Conservation (phyloP, 495 filamentous ascomycete species). For the Letharia lupina region DNA sequence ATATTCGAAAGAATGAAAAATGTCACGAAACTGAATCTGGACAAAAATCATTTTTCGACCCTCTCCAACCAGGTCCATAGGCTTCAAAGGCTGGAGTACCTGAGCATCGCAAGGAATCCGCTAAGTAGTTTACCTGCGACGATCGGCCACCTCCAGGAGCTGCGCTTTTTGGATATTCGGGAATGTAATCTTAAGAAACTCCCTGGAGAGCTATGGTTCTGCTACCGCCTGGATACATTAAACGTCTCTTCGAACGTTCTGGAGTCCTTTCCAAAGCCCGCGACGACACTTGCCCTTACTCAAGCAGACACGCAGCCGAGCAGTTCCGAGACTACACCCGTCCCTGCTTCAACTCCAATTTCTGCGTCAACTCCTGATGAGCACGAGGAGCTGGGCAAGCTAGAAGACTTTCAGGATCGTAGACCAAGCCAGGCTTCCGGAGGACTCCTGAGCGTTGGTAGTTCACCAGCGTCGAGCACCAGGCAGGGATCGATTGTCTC, state of each 20-base stretch:
- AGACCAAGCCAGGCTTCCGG: slow-evolving; percentile 79
- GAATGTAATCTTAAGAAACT: slow-evolving; percentile 86
- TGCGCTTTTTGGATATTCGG: slow-evolving; percentile 75
- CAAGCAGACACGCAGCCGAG: slow-evolving; percentile 37
- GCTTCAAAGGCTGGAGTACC: slow-evolving; percentile 73
- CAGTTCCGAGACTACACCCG: slow-evolving; percentile 44
- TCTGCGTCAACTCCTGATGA: slow-evolving; percentile 38
- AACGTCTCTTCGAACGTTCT: slow-evolving; percentile 94
- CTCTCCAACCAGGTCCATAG: slow-evolving; percentile 77
- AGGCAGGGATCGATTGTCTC: slow-evolving; percentile 78
- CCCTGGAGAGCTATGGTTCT: slow-evolving; percentile 89
- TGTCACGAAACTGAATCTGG: slow-evolving; percentile 75
- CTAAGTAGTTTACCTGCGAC: slow-evolving; percentile 73
- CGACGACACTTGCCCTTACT: slow-evolving; percentile 46
- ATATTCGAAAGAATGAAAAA: slow-evolving; percentile 82
- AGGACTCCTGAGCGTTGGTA: slow-evolving; percentile 63
- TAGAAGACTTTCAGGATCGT: slow-evolving; percentile 55
- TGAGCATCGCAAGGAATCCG: slow-evolving; percentile 88
- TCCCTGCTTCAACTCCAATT: slow-evolving; percentile 33
- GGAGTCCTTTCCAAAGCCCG: slow-evolving; percentile 78
- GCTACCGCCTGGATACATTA: slow-evolving; percentile 75
- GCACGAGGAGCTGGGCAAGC: slow-evolving; percentile 65
- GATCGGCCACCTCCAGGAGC: slow-evolving; percentile 74
- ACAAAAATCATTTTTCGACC: slow-evolving; percentile 92
- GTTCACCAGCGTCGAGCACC: slow-evolving; percentile 56